Base-by-base conservation (phyloP, 345 rosid genomes). In the Garcia nutans region DNA sequence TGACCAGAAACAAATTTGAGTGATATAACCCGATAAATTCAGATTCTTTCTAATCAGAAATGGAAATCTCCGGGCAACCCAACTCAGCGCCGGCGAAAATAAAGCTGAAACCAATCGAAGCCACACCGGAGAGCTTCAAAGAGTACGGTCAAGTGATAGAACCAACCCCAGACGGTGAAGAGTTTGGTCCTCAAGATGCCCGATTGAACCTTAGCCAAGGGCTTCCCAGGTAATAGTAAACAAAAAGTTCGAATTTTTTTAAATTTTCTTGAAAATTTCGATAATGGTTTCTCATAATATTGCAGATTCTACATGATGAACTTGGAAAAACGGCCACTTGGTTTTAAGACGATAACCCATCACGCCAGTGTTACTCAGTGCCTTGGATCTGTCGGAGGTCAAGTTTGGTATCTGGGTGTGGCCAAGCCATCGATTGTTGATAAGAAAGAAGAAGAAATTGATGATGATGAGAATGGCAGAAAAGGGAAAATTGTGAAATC, bases 291-390 rank as follows among this genome's bases (percentile, higher is more conserved):
- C 0, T 37, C 41, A 37, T 37, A 37, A 37, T 37, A 3, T 37
- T 6, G 41, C 41, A 90, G 97, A 78, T 87, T 93, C 65, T 87
- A 92, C 74, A 83, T 89, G 3, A 87, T 93, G 91, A 82, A 70
- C 62, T 81, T 94, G 19, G 44, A 80, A 59, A 76, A 80, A n/a
- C 74, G 84, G 37, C 75, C 92, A 0, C 85, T 84, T 19, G 54
- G 72, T 75, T 92, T 92, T 74, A 77, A 88, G 16, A 56, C 56
- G 0, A 89, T 94, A 20, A 89, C 92, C 0, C 98, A 94, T 77
- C 98, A 92, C 74, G 97, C 97, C 0, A 87, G 86, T 26, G 97
- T 94, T 75, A 92, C 97, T 10, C 95, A 94, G 82, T 90, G 97
- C 87, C 89, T 94, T 10, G 97, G 98, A 76, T 82, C 98, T 22